These are phyloP conservation scores for Vaccinium corymbosum DNA, from an alignment of 148 eudicot species.

Conservation along the genomic window DNA sequence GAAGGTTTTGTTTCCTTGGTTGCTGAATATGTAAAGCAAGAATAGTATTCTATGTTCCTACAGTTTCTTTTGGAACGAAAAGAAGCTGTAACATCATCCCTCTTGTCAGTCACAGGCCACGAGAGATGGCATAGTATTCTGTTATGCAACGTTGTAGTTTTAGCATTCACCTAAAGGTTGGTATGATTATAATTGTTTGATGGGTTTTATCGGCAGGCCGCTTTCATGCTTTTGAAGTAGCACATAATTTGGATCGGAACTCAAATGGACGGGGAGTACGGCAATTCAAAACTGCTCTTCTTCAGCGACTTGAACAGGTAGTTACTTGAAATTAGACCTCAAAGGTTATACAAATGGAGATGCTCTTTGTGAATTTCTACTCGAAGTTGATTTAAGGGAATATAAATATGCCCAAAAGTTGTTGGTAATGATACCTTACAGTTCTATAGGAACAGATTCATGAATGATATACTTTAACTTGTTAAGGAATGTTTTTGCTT, in stretches of 20 bases:
- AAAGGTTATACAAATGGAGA: too few relatives aligned
- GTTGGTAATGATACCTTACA: neutral
- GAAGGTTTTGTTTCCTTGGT: neutral
- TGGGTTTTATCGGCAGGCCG: slow-evolving; percentile 57
- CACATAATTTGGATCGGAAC: slow-evolving; percentile 85
- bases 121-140: neutral
- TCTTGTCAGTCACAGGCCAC: neutral
- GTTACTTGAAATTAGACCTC: neutral
- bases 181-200: slow-evolving; percentile 2
- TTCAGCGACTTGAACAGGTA: slow-evolving; percentile 94
- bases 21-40: neutral
- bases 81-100: too few relatives aligned
- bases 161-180: neutral
- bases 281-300: slow-evolving; percentile 89
- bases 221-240: slow-evolving; percentile 91
- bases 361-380: neutral
- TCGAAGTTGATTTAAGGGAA: neutral
- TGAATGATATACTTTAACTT: neutral
- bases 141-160: neutral
- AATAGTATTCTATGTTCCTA: slow-evolving; percentile 3
- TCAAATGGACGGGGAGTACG: slow-evolving; percentile 94
- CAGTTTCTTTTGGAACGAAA: neutral
- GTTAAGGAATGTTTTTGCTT: neutral
- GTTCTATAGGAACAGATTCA: neutral
- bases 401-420: neutral